Percentiles rank a stretch among this genome's conserved stretches.
Evolutionary conservation across 257 asterid species (phyloP).

Genomic region (Ajuga chamaepitys): DNA sequence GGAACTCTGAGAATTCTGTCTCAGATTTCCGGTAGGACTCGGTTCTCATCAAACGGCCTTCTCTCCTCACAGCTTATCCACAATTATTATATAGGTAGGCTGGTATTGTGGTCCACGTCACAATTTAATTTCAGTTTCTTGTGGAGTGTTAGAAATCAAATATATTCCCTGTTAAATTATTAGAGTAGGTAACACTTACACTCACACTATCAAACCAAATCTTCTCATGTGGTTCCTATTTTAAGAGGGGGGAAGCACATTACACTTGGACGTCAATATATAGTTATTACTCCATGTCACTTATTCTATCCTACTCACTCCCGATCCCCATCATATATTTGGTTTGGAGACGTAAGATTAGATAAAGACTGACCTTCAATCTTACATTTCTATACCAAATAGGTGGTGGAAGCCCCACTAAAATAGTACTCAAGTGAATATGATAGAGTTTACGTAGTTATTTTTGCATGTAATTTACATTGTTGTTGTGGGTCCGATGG

Average conservation of each 20-base stretch:
- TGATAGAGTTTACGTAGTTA: too few species aligned
- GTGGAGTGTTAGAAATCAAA: neutral
- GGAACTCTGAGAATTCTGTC: too few species aligned
- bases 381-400: too few species aligned
- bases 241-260: neutral
- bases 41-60: too few species aligned
- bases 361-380: too few species aligned
- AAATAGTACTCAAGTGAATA: too few species aligned
- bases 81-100: neutral
- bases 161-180: neutral
- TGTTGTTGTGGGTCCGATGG: conserved; percentile 14
- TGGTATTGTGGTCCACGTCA: conserved; percentile 8
- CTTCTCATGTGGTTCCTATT: conserved; percentile 2
- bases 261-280: neutral
- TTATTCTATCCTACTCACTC: too few species aligned
- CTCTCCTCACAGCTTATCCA: neutral
- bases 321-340: too few species aligned
- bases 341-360: too few species aligned
- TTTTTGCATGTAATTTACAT: neutral
- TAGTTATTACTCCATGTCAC: neutral
- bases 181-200: conserved; percentile 16
- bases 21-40: too few species aligned
- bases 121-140: neutral
- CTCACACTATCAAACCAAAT: conserved; percentile 10
- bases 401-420: too few species aligned